These are phyloP conservation scores for Alternaria solani DNA, from an alignment of 2,329 filamentous ascomycete genomes.

Conservation along the genomic window DNA sequence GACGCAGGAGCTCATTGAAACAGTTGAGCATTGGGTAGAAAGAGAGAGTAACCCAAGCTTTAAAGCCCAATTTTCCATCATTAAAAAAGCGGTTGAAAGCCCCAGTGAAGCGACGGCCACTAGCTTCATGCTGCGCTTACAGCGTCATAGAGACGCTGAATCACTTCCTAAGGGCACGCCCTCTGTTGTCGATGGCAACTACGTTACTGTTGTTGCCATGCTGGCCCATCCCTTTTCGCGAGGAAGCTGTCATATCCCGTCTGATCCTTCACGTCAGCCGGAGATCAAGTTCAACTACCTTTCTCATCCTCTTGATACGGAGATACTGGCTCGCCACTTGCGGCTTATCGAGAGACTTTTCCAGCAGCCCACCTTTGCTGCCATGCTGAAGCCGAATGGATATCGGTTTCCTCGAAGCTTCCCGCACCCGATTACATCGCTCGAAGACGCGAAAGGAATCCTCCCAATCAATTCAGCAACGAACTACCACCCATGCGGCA, in stretches of 20 bases:
- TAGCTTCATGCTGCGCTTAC: constrained; percentile 23
- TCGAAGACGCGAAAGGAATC: constrained; percentile 27
- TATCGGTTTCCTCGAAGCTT: constrained; percentile 24
- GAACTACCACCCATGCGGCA: constrained; percentile 43
- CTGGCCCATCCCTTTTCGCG: constrained; percentile 53
- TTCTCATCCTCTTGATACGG: constrained; percentile 54
- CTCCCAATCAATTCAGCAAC: constrained; percentile 26
- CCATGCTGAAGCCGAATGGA: constrained; percentile 21
- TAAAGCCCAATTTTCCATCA: constrained; percentile 21
- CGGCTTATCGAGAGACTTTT: constrained; percentile 45
- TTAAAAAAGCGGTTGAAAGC: constrained; percentile 22
- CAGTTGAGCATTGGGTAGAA: constrained; percentile 9
- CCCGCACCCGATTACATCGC: constrained; percentile 15
- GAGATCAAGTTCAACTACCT: constrained; percentile 55
- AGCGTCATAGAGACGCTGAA: constrained; percentile 22
- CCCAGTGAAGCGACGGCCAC: constrained; percentile 30
- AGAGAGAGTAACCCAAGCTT: constrained; percentile 10
- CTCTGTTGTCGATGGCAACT: constrained; percentile 24
- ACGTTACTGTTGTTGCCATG: constrained; percentile 25
- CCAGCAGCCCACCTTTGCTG: constrained; percentile 17
- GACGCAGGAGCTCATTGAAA: constrained; percentile 20
- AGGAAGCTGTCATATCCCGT: constrained; percentile 51
- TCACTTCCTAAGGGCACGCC: constrained; percentile 19
- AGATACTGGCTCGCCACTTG: constrained; percentile 51
- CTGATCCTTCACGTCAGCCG: constrained; percentile 43